phyloP scores from a whole-genome alignment of 2,329 filamentous ascomycete genomes.

The Fusarium agapanthi region DNA sequence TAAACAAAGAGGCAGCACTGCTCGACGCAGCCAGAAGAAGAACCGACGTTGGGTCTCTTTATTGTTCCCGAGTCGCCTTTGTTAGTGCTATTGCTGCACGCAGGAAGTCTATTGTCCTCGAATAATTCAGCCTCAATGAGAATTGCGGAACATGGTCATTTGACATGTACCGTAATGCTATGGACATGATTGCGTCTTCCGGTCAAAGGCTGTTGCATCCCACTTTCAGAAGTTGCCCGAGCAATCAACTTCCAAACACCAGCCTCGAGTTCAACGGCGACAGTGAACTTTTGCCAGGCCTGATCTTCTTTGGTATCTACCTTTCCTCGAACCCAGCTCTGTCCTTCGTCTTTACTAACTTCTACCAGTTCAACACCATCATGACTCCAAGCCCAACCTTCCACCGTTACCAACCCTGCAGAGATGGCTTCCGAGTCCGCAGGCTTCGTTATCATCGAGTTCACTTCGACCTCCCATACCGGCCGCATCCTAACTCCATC shows the following conservation, averaged over 20 bases:
- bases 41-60: constrained; percentile 15
- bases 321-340: background rate
- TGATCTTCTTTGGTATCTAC: background rate
- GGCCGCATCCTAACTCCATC: background rate
- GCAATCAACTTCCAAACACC: background rate
- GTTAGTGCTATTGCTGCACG: background rate
- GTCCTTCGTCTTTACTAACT: background rate
- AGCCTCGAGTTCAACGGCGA: background rate
- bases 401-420: background rate
- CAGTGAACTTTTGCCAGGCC: background rate
- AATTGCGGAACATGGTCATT: constrained; percentile 55
- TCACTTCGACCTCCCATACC: constrained; percentile 16
- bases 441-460: constrained; percentile 13
- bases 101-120: background rate
- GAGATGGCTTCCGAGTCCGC: background rate
- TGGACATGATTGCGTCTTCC: background rate
- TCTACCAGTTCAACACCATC: background rate
- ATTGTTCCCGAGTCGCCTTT: background rate
- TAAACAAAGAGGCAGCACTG: background rate
- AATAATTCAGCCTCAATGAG: background rate
- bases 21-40: background rate
- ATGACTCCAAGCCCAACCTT: constrained; percentile 10
- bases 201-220: background rate
- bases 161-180: background rate
- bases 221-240: background rate